Evolutionary conservation across 768 basidiomycete species (phyloP).

Genomic region (Lentinus brumalis): DNA sequence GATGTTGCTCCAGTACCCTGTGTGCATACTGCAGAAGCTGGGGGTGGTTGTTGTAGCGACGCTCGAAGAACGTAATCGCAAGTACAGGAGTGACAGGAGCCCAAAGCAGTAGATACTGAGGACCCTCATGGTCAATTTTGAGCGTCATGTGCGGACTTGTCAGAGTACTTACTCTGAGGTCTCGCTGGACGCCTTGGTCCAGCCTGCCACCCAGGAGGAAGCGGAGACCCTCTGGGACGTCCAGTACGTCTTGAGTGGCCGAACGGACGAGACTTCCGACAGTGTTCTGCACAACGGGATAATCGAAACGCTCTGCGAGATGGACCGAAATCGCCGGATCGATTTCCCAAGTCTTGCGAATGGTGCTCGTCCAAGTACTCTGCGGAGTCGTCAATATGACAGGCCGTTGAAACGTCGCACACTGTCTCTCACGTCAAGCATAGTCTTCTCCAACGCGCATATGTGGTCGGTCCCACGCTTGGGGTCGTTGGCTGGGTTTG

Average conservation of each 20-base stretch:
- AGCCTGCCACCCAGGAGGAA: conserved; percentile 77
- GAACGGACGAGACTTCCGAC: conserved; percentile 74
- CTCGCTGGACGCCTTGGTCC: conserved; percentile 56
- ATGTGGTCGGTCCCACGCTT: conserved; percentile 66
- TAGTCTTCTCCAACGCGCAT: conserved; percentile 55
- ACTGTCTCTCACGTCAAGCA: conserved; percentile 55
- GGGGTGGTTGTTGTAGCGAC: conserved; percentile 80
- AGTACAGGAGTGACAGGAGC: conserved; percentile 82
- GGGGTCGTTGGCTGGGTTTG: conserved; percentile 79
- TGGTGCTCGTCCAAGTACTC: conserved; percentile 66
- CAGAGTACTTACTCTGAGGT: conserved; percentile 64
- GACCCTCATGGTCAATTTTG: background rate
- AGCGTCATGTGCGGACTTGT: background rate
- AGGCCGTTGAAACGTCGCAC: background rate
- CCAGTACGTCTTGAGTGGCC: conserved; percentile 67
- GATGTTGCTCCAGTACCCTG: conserved; percentile 91
- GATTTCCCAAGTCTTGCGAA: conserved; percentile 79
- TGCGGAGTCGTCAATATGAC: conserved; percentile 29
- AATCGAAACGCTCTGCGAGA: conserved; percentile 88
- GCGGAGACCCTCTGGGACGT: conserved; percentile 78
- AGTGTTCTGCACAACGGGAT: conserved; percentile 63
- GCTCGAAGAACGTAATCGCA: conserved; percentile 84
- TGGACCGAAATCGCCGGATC: conserved; percentile 82
- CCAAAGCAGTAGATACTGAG: conserved; percentile 86
- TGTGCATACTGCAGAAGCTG: conserved; percentile 94